A percentile compares a stretch with the other conserved stretches of the same genome.
phyloP scores from a whole-genome alignment of 1,284 basidiomycete species.

The Xanthoconium separans region DNA sequence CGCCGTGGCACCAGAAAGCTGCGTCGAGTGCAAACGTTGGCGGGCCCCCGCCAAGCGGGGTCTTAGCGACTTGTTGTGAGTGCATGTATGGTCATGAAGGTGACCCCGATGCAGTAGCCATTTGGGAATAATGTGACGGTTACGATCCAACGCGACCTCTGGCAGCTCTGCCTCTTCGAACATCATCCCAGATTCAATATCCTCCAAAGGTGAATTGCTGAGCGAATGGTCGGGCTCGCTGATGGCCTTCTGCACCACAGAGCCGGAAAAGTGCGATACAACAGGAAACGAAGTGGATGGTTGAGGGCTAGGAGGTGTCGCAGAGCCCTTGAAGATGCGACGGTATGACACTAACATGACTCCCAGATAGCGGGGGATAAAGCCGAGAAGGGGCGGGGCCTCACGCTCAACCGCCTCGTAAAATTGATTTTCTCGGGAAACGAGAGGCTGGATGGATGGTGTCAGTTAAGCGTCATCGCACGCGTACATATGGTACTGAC shows the following conservation, averaged over 20 bases:
- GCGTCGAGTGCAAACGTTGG: constrained; percentile 38
- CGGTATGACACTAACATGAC: constrained; percentile 98
- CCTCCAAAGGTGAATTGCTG: constrained; percentile 4
- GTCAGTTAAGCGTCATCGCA: constrained; percentile 22
- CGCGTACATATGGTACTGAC: constrained; percentile 42
- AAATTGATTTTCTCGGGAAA: constrained; percentile 95
- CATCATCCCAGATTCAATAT: constrained; percentile 42
- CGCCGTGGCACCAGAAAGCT: constrained; percentile 50
- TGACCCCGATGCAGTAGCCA: constrained; percentile 73
- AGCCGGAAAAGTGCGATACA: constrained; percentile 21
- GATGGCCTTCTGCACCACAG: constrained; percentile 39
- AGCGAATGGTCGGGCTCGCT: constrained; percentile 27
- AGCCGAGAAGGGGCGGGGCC: constrained; percentile 87
- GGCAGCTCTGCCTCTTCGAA: constrained; percentile 75
- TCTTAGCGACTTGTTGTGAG: constrained; percentile 43
- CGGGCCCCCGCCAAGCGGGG: constrained; percentile 30
- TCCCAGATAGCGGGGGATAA: constrained; percentile 95
- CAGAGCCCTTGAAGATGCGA: constrained; percentile 55
- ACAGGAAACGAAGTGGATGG: constrained; percentile 16
- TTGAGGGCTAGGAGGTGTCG: constrained; percentile 24
- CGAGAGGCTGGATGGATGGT: constrained; percentile 62
- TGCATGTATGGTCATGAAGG: constrained; percentile 46
- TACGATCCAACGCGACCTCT: constrained; percentile 89
- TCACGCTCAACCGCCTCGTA: constrained; percentile 96
- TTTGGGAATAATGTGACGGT: constrained; percentile 94